phyloP scores from a whole-genome alignment of 306 rosid species.

The Vicia villosa region DNA sequence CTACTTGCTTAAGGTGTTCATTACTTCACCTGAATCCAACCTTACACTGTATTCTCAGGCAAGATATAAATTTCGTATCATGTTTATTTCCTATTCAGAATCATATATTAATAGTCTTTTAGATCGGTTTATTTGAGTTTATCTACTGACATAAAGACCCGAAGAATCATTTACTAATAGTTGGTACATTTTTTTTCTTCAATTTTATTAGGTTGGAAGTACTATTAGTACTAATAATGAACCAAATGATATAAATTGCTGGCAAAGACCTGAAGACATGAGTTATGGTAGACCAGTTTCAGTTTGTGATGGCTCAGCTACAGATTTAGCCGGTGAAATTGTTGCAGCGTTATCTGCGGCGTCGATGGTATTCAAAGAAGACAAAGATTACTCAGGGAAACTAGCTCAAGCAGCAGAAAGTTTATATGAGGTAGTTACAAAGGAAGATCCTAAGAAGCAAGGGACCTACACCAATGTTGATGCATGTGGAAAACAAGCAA shows the following conservation, averaged over 20 bases:
- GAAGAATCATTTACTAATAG: background rate
- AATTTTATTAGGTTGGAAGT: slow-evolving; percentile 68
- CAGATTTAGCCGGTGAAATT: slow-evolving; percentile 78
- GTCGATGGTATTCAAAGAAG: slow-evolving; percentile 65
- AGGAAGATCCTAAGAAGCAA: slow-evolving; percentile 49
- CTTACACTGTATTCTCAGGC: slow-evolving; percentile 67
- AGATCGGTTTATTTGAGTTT: no score
- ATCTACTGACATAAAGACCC: no score
- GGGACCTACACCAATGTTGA: slow-evolving; percentile 59
- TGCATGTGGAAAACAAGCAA: slow-evolving; percentile 73
- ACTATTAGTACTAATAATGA: slow-evolving; percentile 40
- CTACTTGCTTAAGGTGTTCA: slow-evolving; percentile 66
- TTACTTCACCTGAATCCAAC: slow-evolving; percentile 47
- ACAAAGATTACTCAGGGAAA: slow-evolving; percentile 51
- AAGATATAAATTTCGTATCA: slow-evolving; percentile 33
- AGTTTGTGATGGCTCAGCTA: slow-evolving; percentile 58
- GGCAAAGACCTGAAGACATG: slow-evolving; percentile 89
- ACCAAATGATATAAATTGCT: slow-evolving; percentile 59
- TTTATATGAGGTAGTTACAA: slow-evolving; percentile 44
- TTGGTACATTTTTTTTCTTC: background rate
- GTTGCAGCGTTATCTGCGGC: slow-evolving; percentile 82
- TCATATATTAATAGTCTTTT: background rate
- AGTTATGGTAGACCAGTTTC: slow-evolving; percentile 62
- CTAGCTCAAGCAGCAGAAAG: slow-evolving; percentile 55
- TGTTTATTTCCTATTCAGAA: background rate